Base-by-base conservation (phyloP, 805 yeast genomes). In the Metschnikowia gelsemii region DNA sequence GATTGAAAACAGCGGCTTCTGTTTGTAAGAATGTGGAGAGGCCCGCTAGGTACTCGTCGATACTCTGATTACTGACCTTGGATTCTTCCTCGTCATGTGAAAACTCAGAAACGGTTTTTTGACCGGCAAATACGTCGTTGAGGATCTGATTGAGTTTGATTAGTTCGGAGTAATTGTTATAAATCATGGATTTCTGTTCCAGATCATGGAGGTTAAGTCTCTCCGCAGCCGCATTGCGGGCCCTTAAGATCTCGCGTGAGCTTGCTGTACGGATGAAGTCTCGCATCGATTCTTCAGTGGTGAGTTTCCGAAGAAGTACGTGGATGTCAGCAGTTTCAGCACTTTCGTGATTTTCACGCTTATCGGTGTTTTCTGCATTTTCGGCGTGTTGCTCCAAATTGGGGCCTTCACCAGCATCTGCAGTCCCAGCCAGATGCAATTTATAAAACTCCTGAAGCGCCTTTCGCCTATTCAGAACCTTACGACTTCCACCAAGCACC, bases 131-230 rank as follows among this genome's bases (percentile, higher is more conserved):
- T 24, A 52, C 45, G 17, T 35, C 44, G 19, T 19, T 51, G 40
- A 84, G 61, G 3, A 82, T 74, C 34, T 80, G 77, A 51, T 79
- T 82, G 44, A 84, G 74, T 52, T 81, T 80, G 54, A 84, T 82
- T 49, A 84, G 63, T 46, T 84, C 90, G 57, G 79, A 82, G 66
- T 84, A 84, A 54, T 84, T 84, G 59, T 84, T 86, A 59, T 84
- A 84, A 8, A 84, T 80, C 30, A 84, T 82, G 21, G 84, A 77
- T 52, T 84, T 84, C 48, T 82, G 81, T 33, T 77, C 79, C 52
- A 78, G 74, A 45, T 78, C 80, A 38, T 75, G 78, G 12, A 76
- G 58, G 43, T 75, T 77, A 42, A 79, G 63, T 38, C 69, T 66
- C 22, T 67, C 67, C 18, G 72, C 68, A 7, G 50, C 45, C 19